Evolutionary conservation across 176 grass and related monocot species (phyloP).

Genomic region (Coix lacrymajobi): DNA sequence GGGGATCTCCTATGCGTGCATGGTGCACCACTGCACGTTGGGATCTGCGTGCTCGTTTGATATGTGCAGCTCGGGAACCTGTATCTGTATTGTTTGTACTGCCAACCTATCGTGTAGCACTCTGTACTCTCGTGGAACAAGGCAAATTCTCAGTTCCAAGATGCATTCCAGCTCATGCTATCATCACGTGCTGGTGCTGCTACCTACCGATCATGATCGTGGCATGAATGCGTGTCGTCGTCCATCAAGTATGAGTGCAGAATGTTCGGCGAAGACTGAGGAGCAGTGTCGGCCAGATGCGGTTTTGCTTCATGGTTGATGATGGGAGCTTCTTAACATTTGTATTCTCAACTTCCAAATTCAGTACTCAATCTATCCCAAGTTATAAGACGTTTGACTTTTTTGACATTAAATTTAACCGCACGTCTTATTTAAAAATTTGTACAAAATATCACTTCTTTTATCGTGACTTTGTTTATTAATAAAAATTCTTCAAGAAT

Average conservation of each 20-base stretch:
- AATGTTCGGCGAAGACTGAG: not conserved
- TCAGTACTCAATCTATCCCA: too few relatives aligned
- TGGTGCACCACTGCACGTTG: not conserved
- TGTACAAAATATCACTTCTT: too few relatives aligned
- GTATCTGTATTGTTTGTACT: not conserved
- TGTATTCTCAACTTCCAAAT: not conserved
- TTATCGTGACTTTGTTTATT: too few relatives aligned
- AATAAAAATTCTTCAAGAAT: too few relatives aligned
- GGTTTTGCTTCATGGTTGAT: not conserved
- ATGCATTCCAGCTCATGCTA: not conserved
- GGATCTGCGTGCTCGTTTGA: not conserved
- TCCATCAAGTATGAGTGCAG: not conserved
- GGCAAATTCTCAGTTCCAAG: not conserved
- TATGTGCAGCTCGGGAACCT: not conserved
- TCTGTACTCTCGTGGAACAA: not conserved
- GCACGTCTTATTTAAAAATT: too few relatives aligned
- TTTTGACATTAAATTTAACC: too few relatives aligned
- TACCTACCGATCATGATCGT: not conserved
- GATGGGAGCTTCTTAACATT: not conserved
- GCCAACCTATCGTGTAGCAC: not conserved
- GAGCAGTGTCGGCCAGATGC: not conserved
- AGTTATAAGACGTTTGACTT: too few relatives aligned
- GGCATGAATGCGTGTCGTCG: not conserved
- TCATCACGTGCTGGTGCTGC: not conserved
- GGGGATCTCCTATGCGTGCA: not conserved